Evolutionary conservation across 805 yeast species (phyloP), one percentile per base, ranked within the genome.

Genomic region (Wilhelminamyces savonicus): DNA sequence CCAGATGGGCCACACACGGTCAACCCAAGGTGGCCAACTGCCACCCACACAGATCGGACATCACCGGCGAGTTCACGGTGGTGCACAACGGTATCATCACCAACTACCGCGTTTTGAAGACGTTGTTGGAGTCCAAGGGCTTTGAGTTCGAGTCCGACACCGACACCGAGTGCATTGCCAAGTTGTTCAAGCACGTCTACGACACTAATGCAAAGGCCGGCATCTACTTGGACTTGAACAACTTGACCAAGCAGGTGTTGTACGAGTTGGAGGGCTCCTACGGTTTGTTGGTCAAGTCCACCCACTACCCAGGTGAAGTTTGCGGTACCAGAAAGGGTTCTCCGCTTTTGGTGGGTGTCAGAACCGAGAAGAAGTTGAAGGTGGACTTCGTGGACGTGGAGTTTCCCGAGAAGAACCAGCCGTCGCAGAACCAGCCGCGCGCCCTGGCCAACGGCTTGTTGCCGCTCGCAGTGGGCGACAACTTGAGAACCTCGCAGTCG

Each of bases 1-100:
- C 99, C 10, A 83, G 99, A 69, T 92, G 99, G 99, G 99, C 99
- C 29, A 92, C 99, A 22, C 99, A 92, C 59, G 99, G 99, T 60
- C 84, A 79, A 48, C 97, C 97, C 34, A 77, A 76, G 43, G 76
- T 71, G 39, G 47, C 59, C 38, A 92, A 92, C 69, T 92, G 97
- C 56, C 99, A 92, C 58, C 99, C 99, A 28, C 97, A 90, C 55
- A 69, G 90, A 41, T 85, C 96, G 1, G 98, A 86, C 56, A 71
- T 74, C 7, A 59, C 61, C 26, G 81, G 82, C 46, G 95, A 88
- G 58, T 92, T 92, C 49, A 76, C 85, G 25, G 79, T 92, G 41
- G 97, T 92, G 30, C 99, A 92, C 69, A 92, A 92, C 50, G 99
- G 99, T 70, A 92, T 92, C 57, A 86, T 92, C 60, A 92, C 98